A percentile compares a stretch with the other conserved stretches of the same genome.
phyloP scores from a whole-genome alignment of 78 protist genomes.

The Dictyostelium intermedium region DNA sequence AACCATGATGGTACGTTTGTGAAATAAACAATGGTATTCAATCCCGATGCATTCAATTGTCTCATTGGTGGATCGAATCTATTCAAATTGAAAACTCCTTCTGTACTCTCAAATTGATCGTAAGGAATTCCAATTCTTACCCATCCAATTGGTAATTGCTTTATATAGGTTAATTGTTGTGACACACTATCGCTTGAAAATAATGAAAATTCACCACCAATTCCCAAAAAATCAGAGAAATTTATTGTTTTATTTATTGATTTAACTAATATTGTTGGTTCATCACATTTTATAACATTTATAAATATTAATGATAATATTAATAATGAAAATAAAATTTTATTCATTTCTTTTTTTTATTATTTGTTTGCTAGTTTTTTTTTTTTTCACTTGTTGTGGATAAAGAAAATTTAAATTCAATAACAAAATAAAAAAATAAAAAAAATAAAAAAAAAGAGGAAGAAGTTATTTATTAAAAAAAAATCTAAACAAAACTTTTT shows the following conservation, averaged over 20 bases:
- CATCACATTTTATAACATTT: neutral
- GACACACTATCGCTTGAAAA: neutral
- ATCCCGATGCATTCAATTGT: neutral
- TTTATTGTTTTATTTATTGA: neutral
- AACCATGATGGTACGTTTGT: neutral
- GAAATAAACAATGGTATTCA: conserved; percentile 1
- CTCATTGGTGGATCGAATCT: neutral
- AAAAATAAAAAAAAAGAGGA: too few relatives aligned
- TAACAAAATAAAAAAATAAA: too few relatives aligned
- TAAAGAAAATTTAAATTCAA: too few relatives aligned
- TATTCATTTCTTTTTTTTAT: neutral
- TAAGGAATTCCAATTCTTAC: conserved; percentile 4
- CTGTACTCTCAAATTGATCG: neutral
- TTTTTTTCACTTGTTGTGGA: neutral
- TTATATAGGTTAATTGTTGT: neutral
- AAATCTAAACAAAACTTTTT: too few relatives aligned
- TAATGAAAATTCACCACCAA: neutral
- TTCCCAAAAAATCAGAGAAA: neutral
- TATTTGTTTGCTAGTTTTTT: neutral
- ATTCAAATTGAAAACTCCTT: neutral
- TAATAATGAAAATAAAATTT: neutral
- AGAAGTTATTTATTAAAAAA: too few relatives aligned
- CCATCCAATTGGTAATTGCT: neutral
- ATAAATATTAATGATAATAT: neutral
- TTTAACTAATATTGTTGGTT: neutral